Percentiles rank a stretch among this genome's conserved stretches.
Evolutionary conservation across 495 filamentous ascomycete genomes (phyloP).

Genomic region (Hypoxylon trugodes): DNA sequence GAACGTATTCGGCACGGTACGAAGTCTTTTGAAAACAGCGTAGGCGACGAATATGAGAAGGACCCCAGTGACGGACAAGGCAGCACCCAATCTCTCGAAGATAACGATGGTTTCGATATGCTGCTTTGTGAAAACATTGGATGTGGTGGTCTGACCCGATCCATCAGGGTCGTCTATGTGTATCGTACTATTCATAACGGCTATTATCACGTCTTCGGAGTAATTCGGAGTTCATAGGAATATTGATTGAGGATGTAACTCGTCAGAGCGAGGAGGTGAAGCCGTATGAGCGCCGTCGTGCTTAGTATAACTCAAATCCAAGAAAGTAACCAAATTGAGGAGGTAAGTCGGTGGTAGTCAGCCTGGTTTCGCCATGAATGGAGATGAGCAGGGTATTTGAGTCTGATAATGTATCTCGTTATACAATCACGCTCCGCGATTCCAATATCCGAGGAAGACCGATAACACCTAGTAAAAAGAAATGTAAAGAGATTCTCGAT

Average conservation of each 20-base stretch:
- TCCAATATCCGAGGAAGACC: no score
- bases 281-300: neutral
- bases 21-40: slow-evolving; percentile 62
- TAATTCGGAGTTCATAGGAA: neutral
- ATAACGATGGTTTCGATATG: slow-evolving; percentile 48
- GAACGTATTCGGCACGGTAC: slow-evolving; percentile 83
- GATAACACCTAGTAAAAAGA: no score
- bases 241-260: neutral
- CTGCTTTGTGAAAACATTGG: slow-evolving; percentile 19
- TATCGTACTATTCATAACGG: slow-evolving; percentile 17
- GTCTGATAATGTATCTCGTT: no score
- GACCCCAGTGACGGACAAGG: slow-evolving; percentile 73
- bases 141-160: neutral
- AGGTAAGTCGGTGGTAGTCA: neutral
- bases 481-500: no score
- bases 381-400: no score
- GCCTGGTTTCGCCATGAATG: slow-evolving; percentile 5
- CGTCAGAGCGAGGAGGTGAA: no score
- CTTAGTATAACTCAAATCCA: neutral
- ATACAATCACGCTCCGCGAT: no score
- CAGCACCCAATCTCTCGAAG: slow-evolving; percentile 58
- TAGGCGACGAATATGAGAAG: slow-evolving; percentile 77
- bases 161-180: slow-evolving; percentile 19
- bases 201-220: neutral
- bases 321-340: slow-evolving; percentile 7